Evolutionary conservation across 768 basidiomycete genomes (phyloP).

Genomic region (Termitomyces sp.): DNA sequence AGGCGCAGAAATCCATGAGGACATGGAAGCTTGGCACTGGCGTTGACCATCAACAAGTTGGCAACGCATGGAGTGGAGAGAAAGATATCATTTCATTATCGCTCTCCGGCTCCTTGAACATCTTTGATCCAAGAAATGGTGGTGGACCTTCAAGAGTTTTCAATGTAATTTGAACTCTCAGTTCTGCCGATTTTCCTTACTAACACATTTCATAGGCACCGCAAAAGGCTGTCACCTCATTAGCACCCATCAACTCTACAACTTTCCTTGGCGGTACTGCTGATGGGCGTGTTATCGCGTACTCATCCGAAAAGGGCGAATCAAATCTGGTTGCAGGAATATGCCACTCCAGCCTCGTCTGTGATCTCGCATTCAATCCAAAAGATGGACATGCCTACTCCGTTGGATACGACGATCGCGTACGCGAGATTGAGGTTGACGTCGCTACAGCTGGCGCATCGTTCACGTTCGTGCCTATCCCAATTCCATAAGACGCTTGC

Average conservation of each 20-base stretch:
- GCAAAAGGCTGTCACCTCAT: constrained; percentile 74
- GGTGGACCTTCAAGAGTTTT: constrained; percentile 58
- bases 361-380: constrained; percentile 46
- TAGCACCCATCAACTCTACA: constrained; percentile 32
- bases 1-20: constrained; percentile 57
- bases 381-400: constrained; percentile 54
- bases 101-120: constrained; percentile 72
- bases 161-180: constrained; percentile 35
- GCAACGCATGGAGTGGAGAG: constrained; percentile 76
- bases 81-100: constrained; percentile 78
- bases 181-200: not conserved
- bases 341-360: constrained; percentile 68
- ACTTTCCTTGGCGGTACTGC: constrained; percentile 81
- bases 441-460: constrained; percentile 35
- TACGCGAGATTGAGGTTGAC: constrained; percentile 56
- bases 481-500: not conserved
- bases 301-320: constrained; percentile 43
- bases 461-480: not conserved
- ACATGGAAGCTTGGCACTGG: constrained; percentile 73
- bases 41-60: constrained; percentile 80
- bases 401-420: constrained; percentile 74
- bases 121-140: constrained; percentile 71
- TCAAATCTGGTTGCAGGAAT: constrained; percentile 49
- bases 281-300: constrained; percentile 71
- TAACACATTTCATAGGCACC: constrained; percentile 50